Evolutionary conservation across 257 asterid species (phyloP).

Genomic region (Buddleja alternifolia): DNA sequence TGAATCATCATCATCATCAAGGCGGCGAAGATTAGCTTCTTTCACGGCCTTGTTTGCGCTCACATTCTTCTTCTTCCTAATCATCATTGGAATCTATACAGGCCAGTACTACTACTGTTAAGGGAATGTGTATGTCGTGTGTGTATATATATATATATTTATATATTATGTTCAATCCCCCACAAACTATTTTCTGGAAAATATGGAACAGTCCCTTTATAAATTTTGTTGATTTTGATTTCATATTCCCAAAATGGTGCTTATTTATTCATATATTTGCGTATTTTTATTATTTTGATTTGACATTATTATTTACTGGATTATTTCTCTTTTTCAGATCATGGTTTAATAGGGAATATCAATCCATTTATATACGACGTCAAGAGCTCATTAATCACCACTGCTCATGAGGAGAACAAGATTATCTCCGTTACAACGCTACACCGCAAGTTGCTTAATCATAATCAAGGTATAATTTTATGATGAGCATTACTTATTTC

Average conservation of each 20-base stretch:
- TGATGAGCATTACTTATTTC: no score
- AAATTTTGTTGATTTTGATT: no score
- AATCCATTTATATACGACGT: conserved; percentile 18
- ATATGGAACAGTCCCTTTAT: no score
- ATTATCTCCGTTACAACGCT: conserved; percentile 9
- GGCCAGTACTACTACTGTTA: no score
- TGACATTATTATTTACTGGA: background rate
- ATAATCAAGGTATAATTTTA: no score
- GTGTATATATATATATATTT: background rate
- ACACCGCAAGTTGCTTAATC: conserved; percentile 49
- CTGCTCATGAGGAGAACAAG: conserved; percentile 17
- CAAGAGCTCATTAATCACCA: conserved; percentile 16
- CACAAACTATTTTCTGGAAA: no score
- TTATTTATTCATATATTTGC: background rate
- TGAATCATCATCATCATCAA: conserved; percentile 26
- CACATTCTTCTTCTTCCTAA: conserved; percentile 25
- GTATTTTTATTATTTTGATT: background rate
- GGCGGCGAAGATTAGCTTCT: conserved; percentile 30
- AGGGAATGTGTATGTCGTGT: background rate
- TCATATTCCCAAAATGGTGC: conserved; percentile 16
- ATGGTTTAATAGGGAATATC: conserved; percentile 18
- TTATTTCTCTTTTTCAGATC: conserved; percentile 30
- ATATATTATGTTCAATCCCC: no score
- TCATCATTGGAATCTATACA: conserved; percentile 36
- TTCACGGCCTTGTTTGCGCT: conserved; percentile 29